phyloP scores from a whole-genome alignment of 441 rosid species.

The Arabidopsis lyrata region DNA sequence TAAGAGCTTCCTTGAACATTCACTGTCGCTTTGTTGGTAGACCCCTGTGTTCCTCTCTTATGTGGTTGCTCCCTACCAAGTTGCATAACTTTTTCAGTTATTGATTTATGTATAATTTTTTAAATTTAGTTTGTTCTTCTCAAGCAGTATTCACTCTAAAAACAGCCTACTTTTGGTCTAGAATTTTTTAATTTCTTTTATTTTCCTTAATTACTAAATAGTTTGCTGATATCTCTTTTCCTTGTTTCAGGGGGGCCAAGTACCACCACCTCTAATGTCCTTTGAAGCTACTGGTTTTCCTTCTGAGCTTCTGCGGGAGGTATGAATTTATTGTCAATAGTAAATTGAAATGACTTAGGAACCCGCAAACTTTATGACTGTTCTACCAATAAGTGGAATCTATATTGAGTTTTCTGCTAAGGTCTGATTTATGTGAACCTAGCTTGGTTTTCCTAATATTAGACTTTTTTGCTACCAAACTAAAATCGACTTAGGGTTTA shows the following conservation, averaged over 20 bases:
- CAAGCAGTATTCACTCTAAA: background rate
- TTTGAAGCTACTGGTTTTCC: constrained; percentile 92
- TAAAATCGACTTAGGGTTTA: constrained; percentile 39
- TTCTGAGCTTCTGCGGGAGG: constrained; percentile 83
- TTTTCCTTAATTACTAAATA: background rate
- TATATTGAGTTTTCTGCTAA: constrained; percentile 12
- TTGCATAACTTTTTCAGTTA: background rate
- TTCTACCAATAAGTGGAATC: constrained; percentile 12
- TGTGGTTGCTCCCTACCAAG: background rate
- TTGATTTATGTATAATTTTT: background rate
- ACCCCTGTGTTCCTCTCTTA: background rate
- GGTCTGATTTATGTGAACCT: constrained; percentile 9
- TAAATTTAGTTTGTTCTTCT: background rate
- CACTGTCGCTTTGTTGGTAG: background rate
- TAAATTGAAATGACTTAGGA: constrained; percentile 2
- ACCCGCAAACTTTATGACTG: background rate
- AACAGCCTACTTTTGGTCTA: background rate
- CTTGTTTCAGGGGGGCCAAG: constrained; percentile 69
- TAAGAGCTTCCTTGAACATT: background rate
- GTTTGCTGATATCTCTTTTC: background rate
- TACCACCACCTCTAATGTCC: constrained; percentile 78
- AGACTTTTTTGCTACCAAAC: background rate
- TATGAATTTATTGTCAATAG: constrained; percentile 35
- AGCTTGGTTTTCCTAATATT: constrained; percentile 20
- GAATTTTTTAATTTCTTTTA: background rate